Evolutionary conservation across 2,329 filamentous ascomycete species (phyloP).

Genomic region (Aspergillus sp.): DNA sequence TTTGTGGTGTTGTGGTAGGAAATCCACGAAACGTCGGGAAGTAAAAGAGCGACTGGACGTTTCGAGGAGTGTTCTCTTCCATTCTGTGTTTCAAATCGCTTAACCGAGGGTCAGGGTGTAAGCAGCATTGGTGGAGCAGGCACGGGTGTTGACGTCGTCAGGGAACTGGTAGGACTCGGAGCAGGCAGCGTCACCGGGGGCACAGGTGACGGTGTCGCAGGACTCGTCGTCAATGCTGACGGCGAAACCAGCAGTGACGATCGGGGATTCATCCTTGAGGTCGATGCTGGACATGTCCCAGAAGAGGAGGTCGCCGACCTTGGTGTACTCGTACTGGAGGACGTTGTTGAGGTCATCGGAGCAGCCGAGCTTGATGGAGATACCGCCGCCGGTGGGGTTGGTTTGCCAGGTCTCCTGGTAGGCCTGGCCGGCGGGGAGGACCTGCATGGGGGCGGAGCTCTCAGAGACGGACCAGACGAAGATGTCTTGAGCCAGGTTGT

Average conservation of each 20-base stretch:
- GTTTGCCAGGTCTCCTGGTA: slow-evolving; percentile 29
- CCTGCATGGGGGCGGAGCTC: slow-evolving; percentile 20
- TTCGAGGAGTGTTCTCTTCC: background rate
- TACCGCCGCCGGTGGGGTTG: slow-evolving; percentile 31
- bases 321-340: slow-evolving; percentile 36
- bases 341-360: slow-evolving; percentile 19
- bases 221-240: slow-evolving; percentile 24
- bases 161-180: slow-evolving; percentile 29
- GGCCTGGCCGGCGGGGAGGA: slow-evolving; percentile 16
- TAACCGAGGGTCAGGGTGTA: slow-evolving; percentile 41
- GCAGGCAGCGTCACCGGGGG: slow-evolving; percentile 26
- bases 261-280: slow-evolving; percentile 19
- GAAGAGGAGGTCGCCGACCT: slow-evolving; percentile 23
- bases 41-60: slow-evolving; percentile 4
- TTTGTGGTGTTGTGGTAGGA: background rate
- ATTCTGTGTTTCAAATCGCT: background rate
- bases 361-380: slow-evolving; percentile 35
- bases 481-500: slow-evolving; percentile 26
- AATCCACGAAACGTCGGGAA: background rate
- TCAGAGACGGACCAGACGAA: slow-evolving; percentile 31
- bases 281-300: slow-evolving; percentile 36
- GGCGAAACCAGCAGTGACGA: slow-evolving; percentile 26
- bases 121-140: slow-evolving; percentile 22
- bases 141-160: slow-evolving; percentile 28
- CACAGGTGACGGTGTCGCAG: slow-evolving; percentile 25